phyloP scores from a whole-genome alignment of 306 rosid genomes.

The Inga laurina region DNA sequence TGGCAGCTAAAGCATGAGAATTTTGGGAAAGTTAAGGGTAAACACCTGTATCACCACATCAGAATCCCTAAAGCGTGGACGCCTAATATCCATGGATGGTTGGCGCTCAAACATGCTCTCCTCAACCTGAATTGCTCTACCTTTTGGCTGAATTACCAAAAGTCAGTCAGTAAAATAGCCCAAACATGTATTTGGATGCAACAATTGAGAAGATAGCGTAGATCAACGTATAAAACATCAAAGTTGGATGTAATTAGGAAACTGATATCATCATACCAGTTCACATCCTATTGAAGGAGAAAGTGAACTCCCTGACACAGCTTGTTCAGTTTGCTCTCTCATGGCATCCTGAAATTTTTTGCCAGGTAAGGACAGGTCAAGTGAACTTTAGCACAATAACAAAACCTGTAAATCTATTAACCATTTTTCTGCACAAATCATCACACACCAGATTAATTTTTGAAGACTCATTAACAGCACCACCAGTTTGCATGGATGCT shows the following conservation, averaged over 20 bases:
- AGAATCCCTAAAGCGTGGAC: conserved; percentile 56
- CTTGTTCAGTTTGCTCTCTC: conserved; percentile 38
- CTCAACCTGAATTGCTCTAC: conserved; percentile 72
- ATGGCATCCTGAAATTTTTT: conserved; percentile 40
- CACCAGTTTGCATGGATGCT: conserved; percentile 32
- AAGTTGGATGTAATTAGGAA: conserved; percentile 13
- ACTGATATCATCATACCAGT: conserved; percentile 44
- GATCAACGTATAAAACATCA: conserved; percentile 26
- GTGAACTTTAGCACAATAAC: conserved; percentile 19
- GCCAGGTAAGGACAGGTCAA: conserved; percentile 26
- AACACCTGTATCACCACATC: conserved; percentile 78
- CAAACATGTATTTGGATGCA: conserved; percentile 30
- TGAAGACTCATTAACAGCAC: conserved; percentile 28
- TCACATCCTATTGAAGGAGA: conserved; percentile 37
- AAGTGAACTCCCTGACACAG: conserved; percentile 29
- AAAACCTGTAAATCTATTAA: conserved; percentile 10
- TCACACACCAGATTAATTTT: conserved; percentile 45
- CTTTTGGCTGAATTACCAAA: conserved; percentile 62
- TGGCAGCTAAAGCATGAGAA: conserved; percentile 19
- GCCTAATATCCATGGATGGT: conserved; percentile 58
- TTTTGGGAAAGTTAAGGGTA: conserved; percentile 26
- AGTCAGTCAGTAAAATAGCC: conserved; percentile 19
- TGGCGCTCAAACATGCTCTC: conserved; percentile 59
- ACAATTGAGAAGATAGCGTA: conserved; percentile 10
- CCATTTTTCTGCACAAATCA: conserved; percentile 10